Evolutionary conservation across 345 rosid genomes (phyloP).

Genomic region (Pugionium dolabratum): DNA sequence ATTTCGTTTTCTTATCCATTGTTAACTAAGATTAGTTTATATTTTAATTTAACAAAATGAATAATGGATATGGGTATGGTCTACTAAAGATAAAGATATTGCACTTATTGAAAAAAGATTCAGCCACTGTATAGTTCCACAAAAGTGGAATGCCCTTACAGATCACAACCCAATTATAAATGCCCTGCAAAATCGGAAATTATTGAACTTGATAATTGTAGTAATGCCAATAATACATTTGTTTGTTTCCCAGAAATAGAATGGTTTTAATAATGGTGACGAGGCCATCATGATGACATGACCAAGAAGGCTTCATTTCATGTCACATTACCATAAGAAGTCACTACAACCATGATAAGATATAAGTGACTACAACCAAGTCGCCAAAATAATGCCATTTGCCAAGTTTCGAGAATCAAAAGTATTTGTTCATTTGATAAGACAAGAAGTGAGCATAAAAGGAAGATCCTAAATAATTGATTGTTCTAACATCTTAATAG

Average conservation of each 20-base stretch:
- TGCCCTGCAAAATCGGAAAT: constrained; percentile 17
- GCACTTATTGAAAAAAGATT: constrained; percentile 28
- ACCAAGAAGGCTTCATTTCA: constrained; percentile 12
- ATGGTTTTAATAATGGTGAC: constrained; percentile 10
- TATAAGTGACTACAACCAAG: constrained; percentile 11
- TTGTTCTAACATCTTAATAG: background rate
- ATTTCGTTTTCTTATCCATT: background rate
- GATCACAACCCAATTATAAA: constrained; percentile 4
- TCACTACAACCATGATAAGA: constrained; percentile 11
- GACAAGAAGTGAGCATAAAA: background rate
- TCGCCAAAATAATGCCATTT: constrained; percentile 4
- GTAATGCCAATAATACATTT: background rate
- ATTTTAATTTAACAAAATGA: too few relatives aligned
- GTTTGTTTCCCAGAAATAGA: constrained; percentile 6
- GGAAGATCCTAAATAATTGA: background rate
- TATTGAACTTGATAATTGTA: constrained; percentile 28
- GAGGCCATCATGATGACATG: constrained; percentile 21
- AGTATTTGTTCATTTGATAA: constrained; percentile 3
- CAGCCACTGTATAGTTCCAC: constrained; percentile 32
- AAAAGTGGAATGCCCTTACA: constrained; percentile 29
- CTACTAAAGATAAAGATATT: constrained; percentile 17
- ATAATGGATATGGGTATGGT: constrained; percentile 9
- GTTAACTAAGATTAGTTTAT: background rate
- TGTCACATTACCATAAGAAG: constrained; percentile 22
- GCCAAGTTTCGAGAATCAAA: constrained; percentile 12